These are phyloP conservation scores for Helminthosporium solani DNA, from an alignment of 2,329 filamentous ascomycete genomes.

Conservation along the genomic window DNA sequence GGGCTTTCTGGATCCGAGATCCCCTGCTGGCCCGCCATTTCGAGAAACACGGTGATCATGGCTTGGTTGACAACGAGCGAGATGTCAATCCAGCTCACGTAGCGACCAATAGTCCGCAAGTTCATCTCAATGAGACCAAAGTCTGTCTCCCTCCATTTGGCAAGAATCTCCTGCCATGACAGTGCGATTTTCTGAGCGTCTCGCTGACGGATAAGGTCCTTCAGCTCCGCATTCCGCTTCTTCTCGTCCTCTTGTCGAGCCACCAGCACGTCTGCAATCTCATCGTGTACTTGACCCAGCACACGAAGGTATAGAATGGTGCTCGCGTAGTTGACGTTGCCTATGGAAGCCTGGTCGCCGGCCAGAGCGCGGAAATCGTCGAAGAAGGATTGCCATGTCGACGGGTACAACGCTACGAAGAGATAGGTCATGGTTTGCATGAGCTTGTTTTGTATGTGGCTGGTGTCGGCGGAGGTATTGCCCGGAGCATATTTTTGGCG, in stretches of 20 bases:
- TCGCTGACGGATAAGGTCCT: constrained; percentile 82
- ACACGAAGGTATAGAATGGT: constrained; percentile 87
- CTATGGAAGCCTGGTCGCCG: constrained; percentile 56
- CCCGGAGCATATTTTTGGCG: constrained; percentile 68
- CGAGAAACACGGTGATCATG: constrained; percentile 81
- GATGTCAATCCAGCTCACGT: constrained; percentile 99
- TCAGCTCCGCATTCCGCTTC: constrained; percentile 83
- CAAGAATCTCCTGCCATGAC: constrained; percentile 89
- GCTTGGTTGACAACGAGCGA: constrained; percentile 79
- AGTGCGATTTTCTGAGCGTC: constrained; percentile 85
- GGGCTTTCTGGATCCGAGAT: constrained; percentile 58
- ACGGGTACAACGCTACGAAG: constrained; percentile 82
- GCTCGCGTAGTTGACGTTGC: constrained; percentile 69
- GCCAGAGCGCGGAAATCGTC: constrained; percentile 84
- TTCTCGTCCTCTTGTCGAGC: constrained; percentile 74
- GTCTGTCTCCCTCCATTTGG: constrained; percentile 67
- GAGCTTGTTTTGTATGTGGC: constrained; percentile 90
- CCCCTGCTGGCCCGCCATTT: constrained; percentile 75
- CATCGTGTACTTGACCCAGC: constrained; percentile 87
- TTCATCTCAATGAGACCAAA: constrained; percentile 81
- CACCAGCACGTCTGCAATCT: constrained; percentile 91
- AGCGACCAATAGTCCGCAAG: constrained; percentile 88
- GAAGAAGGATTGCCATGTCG: constrained; percentile 86
- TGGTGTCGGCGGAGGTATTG: constrained; percentile 64
- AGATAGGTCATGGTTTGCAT: constrained; percentile 94